These are phyloP conservation scores for Babesia ovis DNA, from an alignment of 169 alveolate species.

Conservation along the genomic window DNA sequence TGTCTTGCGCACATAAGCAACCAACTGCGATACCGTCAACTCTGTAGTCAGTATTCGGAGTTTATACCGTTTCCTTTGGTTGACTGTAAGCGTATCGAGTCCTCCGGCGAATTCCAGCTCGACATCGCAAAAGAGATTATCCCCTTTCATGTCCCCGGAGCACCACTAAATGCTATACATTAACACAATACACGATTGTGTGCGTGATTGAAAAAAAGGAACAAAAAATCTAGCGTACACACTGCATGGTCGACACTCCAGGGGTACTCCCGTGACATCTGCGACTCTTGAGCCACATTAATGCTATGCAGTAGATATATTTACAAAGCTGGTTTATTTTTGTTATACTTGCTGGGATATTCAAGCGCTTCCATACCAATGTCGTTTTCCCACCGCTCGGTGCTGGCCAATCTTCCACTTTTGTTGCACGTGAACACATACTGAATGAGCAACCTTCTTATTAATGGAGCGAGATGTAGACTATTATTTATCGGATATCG, in stretches of 20 bases:
- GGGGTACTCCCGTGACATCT: too few species aligned
- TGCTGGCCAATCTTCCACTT: too few species aligned
- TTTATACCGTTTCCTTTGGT: constrained; percentile 31
- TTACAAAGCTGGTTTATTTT: too few species aligned
- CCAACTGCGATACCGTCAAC: constrained; percentile 62
- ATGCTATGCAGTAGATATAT: too few species aligned
- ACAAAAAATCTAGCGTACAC: background rate
- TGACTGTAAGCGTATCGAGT: constrained; percentile 43
- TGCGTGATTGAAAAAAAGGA: background rate
- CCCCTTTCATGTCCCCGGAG: constrained; percentile 14
- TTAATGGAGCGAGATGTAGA: constrained; percentile 53
- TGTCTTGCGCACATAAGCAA: constrained; percentile 69
- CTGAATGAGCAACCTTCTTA: background rate
- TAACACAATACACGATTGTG: background rate
- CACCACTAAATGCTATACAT: background rate
- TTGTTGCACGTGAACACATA: too few species aligned
- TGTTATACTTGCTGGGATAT: too few species aligned
- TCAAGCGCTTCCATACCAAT: background rate
- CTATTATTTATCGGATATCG: constrained; percentile 49
- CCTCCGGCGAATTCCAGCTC: constrained; percentile 61
- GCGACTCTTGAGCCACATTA: too few species aligned
- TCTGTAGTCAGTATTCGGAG: constrained; percentile 16
- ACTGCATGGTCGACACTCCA: background rate
- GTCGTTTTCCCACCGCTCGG: background rate
- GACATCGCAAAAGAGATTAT: constrained; percentile 9